Conservation (phyloP, 768 basidiomycete genomes). For the Xerocomellus intermedius region DNA sequence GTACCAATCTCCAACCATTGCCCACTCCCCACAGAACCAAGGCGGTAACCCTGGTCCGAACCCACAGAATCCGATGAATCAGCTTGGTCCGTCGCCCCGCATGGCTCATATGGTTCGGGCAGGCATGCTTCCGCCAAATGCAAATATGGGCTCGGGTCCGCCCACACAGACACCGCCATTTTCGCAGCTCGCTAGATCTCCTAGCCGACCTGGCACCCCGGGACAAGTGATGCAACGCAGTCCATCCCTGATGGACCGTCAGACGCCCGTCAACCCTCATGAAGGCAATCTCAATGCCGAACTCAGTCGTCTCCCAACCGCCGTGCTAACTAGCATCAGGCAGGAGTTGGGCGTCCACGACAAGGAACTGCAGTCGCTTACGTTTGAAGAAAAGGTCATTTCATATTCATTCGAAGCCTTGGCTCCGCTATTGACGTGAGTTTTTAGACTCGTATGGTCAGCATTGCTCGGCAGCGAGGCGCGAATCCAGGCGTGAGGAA, state of each 20-base stretch:
- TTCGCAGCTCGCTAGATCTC: constrained; percentile 49
- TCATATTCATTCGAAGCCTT: not conserved
- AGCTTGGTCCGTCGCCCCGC: constrained; percentile 54
- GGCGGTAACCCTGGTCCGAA: constrained; percentile 33
- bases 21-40: constrained; percentile 55
- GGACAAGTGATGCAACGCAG: constrained; percentile 52
- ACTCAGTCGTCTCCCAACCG: constrained; percentile 39
- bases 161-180: constrained; percentile 43
- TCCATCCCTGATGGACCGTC: constrained; percentile 53
- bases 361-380: constrained; percentile 45
- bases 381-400: constrained; percentile 59
- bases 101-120: constrained; percentile 41
- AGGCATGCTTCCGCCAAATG: constrained; percentile 51
- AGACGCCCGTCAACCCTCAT: constrained; percentile 35
- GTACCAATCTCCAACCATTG: constrained; percentile 66
- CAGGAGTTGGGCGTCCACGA: constrained; percentile 43
- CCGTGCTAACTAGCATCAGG: constrained; percentile 36
- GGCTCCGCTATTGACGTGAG: constrained; percentile 11
- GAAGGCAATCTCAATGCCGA: constrained; percentile 39
- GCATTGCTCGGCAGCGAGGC: constrained; percentile 24
- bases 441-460: constrained; percentile 38
- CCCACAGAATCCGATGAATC: constrained; percentile 43
- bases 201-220: constrained; percentile 60
- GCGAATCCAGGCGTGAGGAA: constrained; percentile 20
- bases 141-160: constrained; percentile 37